Evolutionary conservation across 129 eudicot genomes (phyloP), one percentile per base, ranked within the genome.

Genomic region (Tagetes patula): DNA sequence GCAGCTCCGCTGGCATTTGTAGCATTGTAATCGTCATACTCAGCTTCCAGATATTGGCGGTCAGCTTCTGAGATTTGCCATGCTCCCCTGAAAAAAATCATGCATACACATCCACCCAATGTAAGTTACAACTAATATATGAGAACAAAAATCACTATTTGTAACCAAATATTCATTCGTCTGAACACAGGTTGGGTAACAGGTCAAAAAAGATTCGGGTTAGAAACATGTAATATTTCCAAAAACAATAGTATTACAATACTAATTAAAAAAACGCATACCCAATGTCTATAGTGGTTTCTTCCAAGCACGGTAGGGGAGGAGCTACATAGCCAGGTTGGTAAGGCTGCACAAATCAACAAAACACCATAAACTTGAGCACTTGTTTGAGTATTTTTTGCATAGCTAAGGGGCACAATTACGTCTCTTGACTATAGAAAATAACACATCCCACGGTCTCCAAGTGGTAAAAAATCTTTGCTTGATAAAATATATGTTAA

Each of bases 41-140:
- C 99, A 11, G 97, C 91, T 75, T 95, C 99, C 85, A 95, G 70
- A 72, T 84, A 79, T 60, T 88, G 91, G 38, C 96, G 91, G 67
- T 95, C 99, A 32, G 95, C 92, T 76, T 88, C 97, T 75, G 97
- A 82, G 60, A 95, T 80, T 65, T 87, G 95, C 99, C 99, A 95
- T 54, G 86, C 97, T 79, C 88, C 94, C 66, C 97, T 95, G 83
- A 78, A 55, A 53, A 73, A 48, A 72, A 4, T 20, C 27, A 20
- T 20, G 27, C 27, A 20, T 31, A 62, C 49, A 14, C 63, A 77
- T 45, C 48, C 53, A 50, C 48, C n/a, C 20, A 36, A 8, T 8
- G 52, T 55, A 67, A 71, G 56, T 20, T 61, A 61, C 47, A 59
- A 60, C 13, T 4, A 73, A 39, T 34, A 47, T 63, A 6, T 3